Evolutionary conservation across 2,329 filamentous ascomycete genomes (phyloP), one percentile per base, ranked within the genome.

Genomic region (Colletotrichum tropicale): DNA sequence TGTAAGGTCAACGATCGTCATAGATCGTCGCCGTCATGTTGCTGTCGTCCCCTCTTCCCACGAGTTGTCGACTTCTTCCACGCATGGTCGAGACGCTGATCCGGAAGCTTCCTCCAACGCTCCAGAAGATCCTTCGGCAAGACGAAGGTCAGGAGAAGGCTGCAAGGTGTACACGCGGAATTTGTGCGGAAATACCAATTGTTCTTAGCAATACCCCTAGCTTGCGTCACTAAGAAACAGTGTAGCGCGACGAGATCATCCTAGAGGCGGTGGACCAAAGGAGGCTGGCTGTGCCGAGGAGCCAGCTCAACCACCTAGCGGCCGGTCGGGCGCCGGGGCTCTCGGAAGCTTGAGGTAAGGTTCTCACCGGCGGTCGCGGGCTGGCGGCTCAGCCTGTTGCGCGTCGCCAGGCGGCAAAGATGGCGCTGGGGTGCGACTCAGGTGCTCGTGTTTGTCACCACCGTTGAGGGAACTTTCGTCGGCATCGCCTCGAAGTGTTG

Each of bases 31-130:
- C 34, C 48, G 58, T 60, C 65, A 69, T 74, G 26, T 21, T 64
- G 15, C 36, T 52, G 28, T 74, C 70, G 70, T 66, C 48, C 70
- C n/a, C 36, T 62, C 65, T 62, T 60, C 64, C 70, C 65, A 74
- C 70, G 70, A 74, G 36, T 15, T 38, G 10, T 38, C 58, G 21
- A 65, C 43, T 36, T 52, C 36, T 60, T 65, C 70, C 16, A 43
- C 73, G 58, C 64, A 60, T 74, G 68, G 68, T 30, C 48, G 32
- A 56, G 43, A 62, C 30, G 72, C 43, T 66, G 69, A 75, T 68
- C 73, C 74, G 65, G 70, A 60, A 76, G 64, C 30, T 69, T 69
- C 70, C 56, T n/a, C 48, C 30, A 52, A 73, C n/a, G 56, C 55
- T 65, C 28, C 69, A 72, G 32, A 64, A 30, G 26, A 52, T 32